Percentiles rank a stretch among this genome's conserved stretches.
Conservation (phyloP, 2,329 filamentous ascomycete species). For the Byssochlamys sp. region DNA sequence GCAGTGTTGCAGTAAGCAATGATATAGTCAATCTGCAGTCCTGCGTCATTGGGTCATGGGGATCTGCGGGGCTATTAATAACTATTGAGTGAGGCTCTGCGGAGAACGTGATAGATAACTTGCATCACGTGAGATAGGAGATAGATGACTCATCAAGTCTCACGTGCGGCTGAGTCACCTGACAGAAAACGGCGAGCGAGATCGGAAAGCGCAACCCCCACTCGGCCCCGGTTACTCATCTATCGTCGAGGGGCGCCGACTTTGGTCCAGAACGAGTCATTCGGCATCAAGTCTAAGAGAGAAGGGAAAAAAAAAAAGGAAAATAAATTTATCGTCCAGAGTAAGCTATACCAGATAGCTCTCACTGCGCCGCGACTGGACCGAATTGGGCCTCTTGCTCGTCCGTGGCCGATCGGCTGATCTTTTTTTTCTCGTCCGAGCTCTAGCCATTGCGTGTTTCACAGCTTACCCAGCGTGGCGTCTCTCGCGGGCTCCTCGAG, state of each 20-base stretch:
- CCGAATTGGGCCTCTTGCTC: not conserved
- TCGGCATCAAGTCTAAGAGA: not conserved
- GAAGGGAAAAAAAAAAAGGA: not conserved
- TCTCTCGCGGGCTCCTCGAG: slow-evolving; percentile 22
- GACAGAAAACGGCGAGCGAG: slow-evolving; percentile 8
- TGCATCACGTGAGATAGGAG: not conserved
- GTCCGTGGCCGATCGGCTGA: not conserved
- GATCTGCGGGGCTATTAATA: too few species aligned
- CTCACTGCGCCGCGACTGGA: not conserved
- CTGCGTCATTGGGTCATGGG: too few species aligned
- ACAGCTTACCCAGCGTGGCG: slow-evolving; percentile 27
- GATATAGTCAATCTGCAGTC: too few species aligned
- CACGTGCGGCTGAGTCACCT: not conserved
- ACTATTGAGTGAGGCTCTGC: not conserved
- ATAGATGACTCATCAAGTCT: not conserved
- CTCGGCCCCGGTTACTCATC: slow-evolving; percentile 8
- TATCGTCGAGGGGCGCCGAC: slow-evolving; percentile 4
- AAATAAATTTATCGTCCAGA: not conserved
- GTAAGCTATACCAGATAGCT: not conserved
- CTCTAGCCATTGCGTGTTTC: slow-evolving; percentile 8
- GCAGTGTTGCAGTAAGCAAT: too few species aligned
- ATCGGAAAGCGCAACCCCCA: slow-evolving; percentile 11
- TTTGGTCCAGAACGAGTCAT: not conserved
- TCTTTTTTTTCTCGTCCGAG: slow-evolving; percentile 6
- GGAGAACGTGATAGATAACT: not conserved